Evolutionary conservation across 257 asterid species (phyloP), one percentile per base, ranked within the genome.

Genomic region (Solanum piurae): DNA sequence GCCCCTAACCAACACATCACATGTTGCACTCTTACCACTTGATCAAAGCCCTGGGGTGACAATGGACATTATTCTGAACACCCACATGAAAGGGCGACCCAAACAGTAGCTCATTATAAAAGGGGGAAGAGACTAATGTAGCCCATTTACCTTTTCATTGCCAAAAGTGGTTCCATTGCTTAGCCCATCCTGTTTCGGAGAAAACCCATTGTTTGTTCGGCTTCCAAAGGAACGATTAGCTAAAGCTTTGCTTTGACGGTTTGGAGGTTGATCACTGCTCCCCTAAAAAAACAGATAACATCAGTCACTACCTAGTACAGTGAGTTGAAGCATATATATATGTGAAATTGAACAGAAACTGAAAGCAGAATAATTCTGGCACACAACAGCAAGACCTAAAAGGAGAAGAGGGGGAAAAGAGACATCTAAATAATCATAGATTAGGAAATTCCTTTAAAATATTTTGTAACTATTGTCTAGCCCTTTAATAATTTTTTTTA

Each of bases 261-360:
- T 93, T 79, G 94, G 95, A 44, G 97, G 94, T 90, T 89, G 98
- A 90, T 95, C 98, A 33, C 89, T 94, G 88, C 94, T 92, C 83
- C 94, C 98, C 99, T 96, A 94, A 89, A 82, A 29, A 86, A 88
- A 64, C 76, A 89, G 89, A 89, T 21, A 73, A 85, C 66, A 87
- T 92, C 89, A 82, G 23, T 20, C 36, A 76, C 83, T 40, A 76
- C 58, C 83, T 40, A 76, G 23, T 40, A 76, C 36, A 76, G 36
- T 76, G 34, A 40, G 34, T 40, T 76, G 83, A 76, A 74, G 55
- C 55, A 21, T 20, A 74, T 21, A 74, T 21, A 75, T 21, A 18
- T 75, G 58, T 75, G 83, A 75, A 75, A 38, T 75, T 75, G 58
- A 75, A 75, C 58, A 75, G 21, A 6, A 11, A 37, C 44, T 38